These are phyloP conservation scores for Sechiopsis laciniata DNA, from an alignment of 306 rosid species.

Conservation along the genomic window DNA sequence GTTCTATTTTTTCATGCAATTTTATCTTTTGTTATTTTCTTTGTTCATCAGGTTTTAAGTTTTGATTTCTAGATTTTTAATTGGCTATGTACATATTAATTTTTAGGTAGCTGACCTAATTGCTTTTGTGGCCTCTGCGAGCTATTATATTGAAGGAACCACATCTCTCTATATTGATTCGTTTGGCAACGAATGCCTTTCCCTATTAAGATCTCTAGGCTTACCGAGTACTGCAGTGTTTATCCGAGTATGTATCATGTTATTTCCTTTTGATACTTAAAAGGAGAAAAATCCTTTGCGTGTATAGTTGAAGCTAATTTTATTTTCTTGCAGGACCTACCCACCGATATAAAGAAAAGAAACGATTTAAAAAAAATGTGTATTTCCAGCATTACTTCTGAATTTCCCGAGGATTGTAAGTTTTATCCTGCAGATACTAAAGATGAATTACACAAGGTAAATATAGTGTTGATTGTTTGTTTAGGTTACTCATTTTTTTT, in stretches of 20 bases:
- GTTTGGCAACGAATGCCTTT: slow-evolving; percentile 87
- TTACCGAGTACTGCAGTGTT: slow-evolving; percentile 85
- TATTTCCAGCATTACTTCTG: slow-evolving; percentile 55
- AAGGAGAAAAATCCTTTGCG: slow-evolving; percentile 9
- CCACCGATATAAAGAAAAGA: slow-evolving; percentile 58
- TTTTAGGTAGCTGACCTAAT: slow-evolving; percentile 83
- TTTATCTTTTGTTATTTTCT: background rate
- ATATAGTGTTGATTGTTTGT: slow-evolving; percentile 8
- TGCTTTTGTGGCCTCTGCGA: slow-evolving; percentile 75
- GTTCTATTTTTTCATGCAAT: slow-evolving; percentile 33
- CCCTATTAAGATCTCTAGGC: slow-evolving; percentile 83
- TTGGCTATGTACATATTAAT: slow-evolving; percentile 13
- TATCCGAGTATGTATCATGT: slow-evolving; percentile 61
- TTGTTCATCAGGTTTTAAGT: background rate
- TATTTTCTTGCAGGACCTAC: slow-evolving; percentile 56
- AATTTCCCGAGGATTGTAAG: slow-evolving; percentile 88
- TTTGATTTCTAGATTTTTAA: slow-evolving; percentile 3
- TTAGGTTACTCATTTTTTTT: background rate
- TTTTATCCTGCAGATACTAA: slow-evolving; percentile 76
- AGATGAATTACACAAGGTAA: slow-evolving; percentile 91
- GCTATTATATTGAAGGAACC: slow-evolving; percentile 42
- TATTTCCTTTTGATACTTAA: slow-evolving; percentile 13
- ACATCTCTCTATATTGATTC: slow-evolving; percentile 62
- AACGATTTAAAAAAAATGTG: slow-evolving; percentile 69
- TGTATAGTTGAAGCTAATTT: slow-evolving; percentile 9